Evolutionary conservation across 2,329 filamentous ascomycete species (phyloP), one percentile per base, ranked within the genome.

Genomic region (Venturia aucupariae): DNA sequence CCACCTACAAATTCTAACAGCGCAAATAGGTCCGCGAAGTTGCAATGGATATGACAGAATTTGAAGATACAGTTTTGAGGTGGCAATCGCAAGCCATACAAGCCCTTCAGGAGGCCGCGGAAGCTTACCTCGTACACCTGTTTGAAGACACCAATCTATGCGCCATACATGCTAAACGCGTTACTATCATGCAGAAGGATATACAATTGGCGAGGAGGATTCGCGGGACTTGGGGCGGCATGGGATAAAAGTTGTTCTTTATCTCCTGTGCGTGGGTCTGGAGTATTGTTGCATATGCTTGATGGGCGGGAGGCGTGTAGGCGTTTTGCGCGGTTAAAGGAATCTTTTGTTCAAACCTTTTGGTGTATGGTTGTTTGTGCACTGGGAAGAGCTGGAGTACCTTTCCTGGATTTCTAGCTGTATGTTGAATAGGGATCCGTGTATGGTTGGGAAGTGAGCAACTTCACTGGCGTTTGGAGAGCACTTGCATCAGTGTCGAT

Each of bases 1-100:
- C 30, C 38, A 15, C 2, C 30, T 42, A 15, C 2, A 38, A 13
- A 11, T 44, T 38, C 57, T 57, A 27, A 44, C 27, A 27, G 4
- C 24, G 22, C 24, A 42, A 2, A 30, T 59, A 77, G 76, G 75
- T 97, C 70, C 90, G 92, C 84, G 92, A 99, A 82, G 96, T 97
- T 68, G 92, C 92, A 46, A 89, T 95, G 78, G 90, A 96, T 81
- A 92, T 96, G 85, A 95, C 95, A 83, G 92, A 90, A 72, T 67
- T 72, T 65, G 71, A 73, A 38, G 75, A 71, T 35, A 72, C 73
- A 46, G 90, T 95, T 70, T 89, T 96, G 68, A 90, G 92, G 76
- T 99, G 97, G 90, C 94, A 99, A 84, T 96, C 91, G 30, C 96
- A 93, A 59, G 94, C 94, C 78, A 97, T 99, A 76, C 90, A 91